These are phyloP conservation scores for Ocimum tenuiflorum DNA, from an alignment of 257 asterid genomes.

Conservation along the genomic window DNA sequence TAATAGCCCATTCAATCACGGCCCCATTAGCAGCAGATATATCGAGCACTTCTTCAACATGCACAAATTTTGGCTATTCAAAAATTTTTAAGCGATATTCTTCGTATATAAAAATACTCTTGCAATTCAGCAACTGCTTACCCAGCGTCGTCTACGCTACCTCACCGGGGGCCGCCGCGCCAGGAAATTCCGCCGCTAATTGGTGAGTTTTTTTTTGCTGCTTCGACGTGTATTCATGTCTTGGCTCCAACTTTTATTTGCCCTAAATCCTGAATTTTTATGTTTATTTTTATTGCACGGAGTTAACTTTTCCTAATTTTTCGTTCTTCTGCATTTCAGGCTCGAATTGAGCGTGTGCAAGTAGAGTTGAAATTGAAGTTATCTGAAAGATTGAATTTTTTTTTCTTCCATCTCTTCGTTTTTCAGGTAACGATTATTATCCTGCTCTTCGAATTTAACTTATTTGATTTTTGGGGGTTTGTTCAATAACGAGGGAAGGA, in stretches of 20 bases:
- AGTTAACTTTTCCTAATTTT: neutral
- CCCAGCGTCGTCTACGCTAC: neutral
- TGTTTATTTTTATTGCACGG: neutral
- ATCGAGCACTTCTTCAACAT: too few species aligned
- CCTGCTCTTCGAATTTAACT: neutral
- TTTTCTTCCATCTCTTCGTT: neutral
- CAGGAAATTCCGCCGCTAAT: neutral
- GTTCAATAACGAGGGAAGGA: neutral
- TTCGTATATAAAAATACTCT: too few species aligned
- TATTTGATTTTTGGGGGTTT: neutral
- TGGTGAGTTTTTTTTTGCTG: neutral
- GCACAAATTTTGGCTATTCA: too few species aligned
- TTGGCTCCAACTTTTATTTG: neutral
- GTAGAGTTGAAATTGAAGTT: slow-evolving; percentile 7
- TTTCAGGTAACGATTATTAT: neutral
- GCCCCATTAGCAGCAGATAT: too few species aligned
- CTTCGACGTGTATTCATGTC: too few species aligned
- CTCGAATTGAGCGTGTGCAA: neutral
- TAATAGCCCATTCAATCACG: too few species aligned
- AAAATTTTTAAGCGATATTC: too few species aligned
- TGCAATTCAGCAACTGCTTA: neutral
- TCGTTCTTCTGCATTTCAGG: neutral
- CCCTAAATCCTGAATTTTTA: neutral
- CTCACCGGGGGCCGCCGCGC: neutral
- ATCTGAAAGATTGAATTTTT: neutral